Percentiles rank a stretch among this genome's conserved stretches.
These are phyloP conservation scores for Suillus discolor DNA, from an alignment of 768 basidiomycete genomes.

Conservation along the genomic window DNA sequence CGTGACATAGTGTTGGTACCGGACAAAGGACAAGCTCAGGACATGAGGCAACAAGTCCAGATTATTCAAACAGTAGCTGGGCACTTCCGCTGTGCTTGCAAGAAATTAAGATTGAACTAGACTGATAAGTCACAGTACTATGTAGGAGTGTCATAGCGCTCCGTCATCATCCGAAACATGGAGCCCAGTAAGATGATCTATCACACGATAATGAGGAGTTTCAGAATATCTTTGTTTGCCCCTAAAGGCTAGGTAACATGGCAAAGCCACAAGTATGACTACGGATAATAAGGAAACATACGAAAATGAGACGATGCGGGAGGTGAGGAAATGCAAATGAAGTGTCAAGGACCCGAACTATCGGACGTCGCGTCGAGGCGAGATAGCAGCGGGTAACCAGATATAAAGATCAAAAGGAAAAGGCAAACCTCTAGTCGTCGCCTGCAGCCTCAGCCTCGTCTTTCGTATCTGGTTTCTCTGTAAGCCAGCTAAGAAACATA, in stretches of 20 bases:
- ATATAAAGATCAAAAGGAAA: slow-evolving; percentile 23
- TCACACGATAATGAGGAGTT: slow-evolving; percentile 14
- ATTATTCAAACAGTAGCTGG: background rate
- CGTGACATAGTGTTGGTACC: background rate
- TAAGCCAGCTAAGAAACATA: slow-evolving; percentile 23
- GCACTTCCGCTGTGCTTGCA: background rate
- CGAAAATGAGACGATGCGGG: slow-evolving; percentile 31
- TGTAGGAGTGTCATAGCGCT: background rate
- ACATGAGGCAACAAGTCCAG: background rate
- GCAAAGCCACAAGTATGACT: slow-evolving; percentile 33
- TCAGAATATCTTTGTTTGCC: slow-evolving; percentile 36
- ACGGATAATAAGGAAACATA: slow-evolving; percentile 40
- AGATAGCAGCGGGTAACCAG: slow-evolving; percentile 12
- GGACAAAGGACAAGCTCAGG: background rate
- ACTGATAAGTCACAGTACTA: too few species aligned
- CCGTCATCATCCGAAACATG: background rate
- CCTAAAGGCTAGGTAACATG: slow-evolving; percentile 28
- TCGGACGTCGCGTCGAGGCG: slow-evolving; percentile 17
- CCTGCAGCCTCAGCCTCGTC: slow-evolving; percentile 67
- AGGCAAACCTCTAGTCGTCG: slow-evolving; percentile 56
- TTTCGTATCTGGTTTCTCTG: slow-evolving; percentile 75
- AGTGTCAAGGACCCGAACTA: slow-evolving; percentile 27
- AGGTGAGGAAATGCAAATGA: slow-evolving; percentile 35
- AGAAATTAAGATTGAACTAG: background rate
- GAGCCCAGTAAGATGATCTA: background rate